Conservation (phyloP, 192 early-diverging fungal genomes). For the Entomortierella beljakovae region DNA sequence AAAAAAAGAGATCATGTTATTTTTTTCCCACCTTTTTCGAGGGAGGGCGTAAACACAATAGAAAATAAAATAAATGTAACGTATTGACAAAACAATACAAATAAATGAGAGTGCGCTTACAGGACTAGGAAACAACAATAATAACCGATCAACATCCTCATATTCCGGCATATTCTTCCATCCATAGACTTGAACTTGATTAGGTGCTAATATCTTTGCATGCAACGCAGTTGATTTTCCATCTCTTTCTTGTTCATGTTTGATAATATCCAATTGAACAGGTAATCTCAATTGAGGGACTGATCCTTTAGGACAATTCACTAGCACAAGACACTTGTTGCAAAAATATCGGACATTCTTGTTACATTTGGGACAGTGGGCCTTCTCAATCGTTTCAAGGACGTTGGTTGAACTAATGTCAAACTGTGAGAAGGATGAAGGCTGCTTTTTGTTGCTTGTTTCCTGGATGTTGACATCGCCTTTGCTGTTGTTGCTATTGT, state of each 20-base stretch:
- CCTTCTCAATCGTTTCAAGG: constrained; percentile 56
- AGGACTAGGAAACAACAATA: constrained; percentile 90
- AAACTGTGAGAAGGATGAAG: constrained; percentile 45
- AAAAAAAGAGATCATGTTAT: too few species aligned
- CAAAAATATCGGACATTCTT: constrained; percentile 79
- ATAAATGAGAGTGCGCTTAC: too few species aligned
- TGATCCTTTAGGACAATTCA: constrained; percentile 54
- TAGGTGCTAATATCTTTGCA: too few species aligned
- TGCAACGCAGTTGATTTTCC: constrained; percentile 91
- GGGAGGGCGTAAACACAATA: too few species aligned
- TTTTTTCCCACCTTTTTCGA: too few species aligned
- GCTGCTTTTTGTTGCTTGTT: too few species aligned
- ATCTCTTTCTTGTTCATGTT: constrained; percentile 82
- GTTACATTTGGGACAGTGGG: constrained; percentile 69
- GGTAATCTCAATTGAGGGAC: constrained; percentile 78
- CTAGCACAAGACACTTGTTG: constrained; percentile 72
- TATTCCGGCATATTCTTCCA: constrained; percentile 65
- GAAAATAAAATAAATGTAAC: too few species aligned
- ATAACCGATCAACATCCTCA: constrained; percentile 71
- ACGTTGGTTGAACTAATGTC: constrained; percentile 47
- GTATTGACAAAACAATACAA: too few species aligned
- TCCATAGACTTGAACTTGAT: constrained; percentile 73
- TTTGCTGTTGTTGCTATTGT: too few species aligned
- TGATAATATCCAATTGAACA: constrained; percentile 79
- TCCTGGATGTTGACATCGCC: too few species aligned